Base-by-base conservation (phyloP, 2,329 filamentous ascomycete species). In the Salinomyces thailandicus region DNA sequence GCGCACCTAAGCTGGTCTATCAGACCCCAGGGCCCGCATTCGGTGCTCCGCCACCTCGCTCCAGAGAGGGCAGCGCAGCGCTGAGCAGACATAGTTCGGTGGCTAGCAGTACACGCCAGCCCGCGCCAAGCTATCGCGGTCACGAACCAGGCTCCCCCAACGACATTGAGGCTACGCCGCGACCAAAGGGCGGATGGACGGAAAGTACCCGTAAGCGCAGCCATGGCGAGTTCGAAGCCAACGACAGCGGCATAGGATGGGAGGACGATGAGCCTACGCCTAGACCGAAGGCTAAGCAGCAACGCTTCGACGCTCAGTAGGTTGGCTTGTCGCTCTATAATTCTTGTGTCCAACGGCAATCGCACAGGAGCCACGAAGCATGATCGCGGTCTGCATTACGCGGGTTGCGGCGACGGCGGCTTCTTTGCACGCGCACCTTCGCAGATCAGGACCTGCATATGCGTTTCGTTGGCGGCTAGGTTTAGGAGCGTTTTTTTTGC, bases 1-100 rank as follows among this genome's bases (percentile, higher is more conserved):
- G 59, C 15, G 55, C 54, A 12, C 55, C 59, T 5, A 59, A 57
- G 40, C 41, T 51, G 13, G 55, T 61, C 18, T 60, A 57, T 39
- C 46, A 58, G 38, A 61, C 58, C 13, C 58, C 58, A 15, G 57
- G 57, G 17, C 58, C 58, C 18, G 58, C 58, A 3, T 49, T 56
- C 33, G 54, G 52, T 2, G 49, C 56, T n/a, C 48, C 49, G 5
- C 47, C 47, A n/a, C 31, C 31, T 19, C 20, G 17, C n/a, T n/a
- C 15, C 3, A n/a, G 22, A n/a, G 22, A 31, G 11, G n/a, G 26
- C 6, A 26, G 18, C 34, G 34, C 37, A 7, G 24, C 18, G 14
- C 33, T 36, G 2, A 41, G 37, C 19, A 29, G 44, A 9, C 35
- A 36, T n/a, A 37, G 29, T 27, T 47, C 42, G 4, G 31, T 38